These are phyloP conservation scores for Paramarasmius palmivorus DNA, from an alignment of 1,284 basidiomycete species.

Conservation along the genomic window DNA sequence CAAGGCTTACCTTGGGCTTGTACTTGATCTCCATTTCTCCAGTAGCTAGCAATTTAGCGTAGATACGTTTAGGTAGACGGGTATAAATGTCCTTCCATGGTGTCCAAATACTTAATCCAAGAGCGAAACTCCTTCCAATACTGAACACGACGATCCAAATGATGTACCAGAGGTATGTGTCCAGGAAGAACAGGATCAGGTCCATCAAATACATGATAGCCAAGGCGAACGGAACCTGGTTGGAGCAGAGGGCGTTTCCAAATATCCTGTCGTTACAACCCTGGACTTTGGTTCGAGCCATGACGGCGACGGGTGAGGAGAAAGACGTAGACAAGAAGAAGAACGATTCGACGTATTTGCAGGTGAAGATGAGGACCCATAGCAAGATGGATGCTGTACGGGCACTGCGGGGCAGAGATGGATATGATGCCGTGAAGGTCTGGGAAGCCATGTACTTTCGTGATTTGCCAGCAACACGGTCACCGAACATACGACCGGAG, in stretches of 20 bases:
- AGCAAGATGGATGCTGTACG: conserved; percentile 82
- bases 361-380: conserved; percentile 88
- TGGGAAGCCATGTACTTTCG: conserved; percentile 96
- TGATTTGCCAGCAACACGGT: conserved; percentile 90
- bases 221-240: conserved; percentile 89
- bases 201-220: conserved; percentile 98
- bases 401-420: conserved; percentile 62
- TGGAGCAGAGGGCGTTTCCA: conserved; percentile 76
- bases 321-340: conserved; percentile 95
- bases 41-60: conserved; percentile 92
- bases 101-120: conserved; percentile 96
- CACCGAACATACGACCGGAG: conserved; percentile 93
- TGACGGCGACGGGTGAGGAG: conserved; percentile 88
- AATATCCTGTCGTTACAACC: conserved; percentile 84
- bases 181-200: conserved; percentile 92
- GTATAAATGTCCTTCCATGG: conserved; percentile 96
- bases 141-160: conserved; percentile 97
- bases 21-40: conserved; percentile 97
- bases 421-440: conserved; percentile 96
- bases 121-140: conserved; percentile 83
- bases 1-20: conserved; percentile 80
- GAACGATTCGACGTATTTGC: conserved; percentile 94
- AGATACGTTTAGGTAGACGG: conserved; percentile 93
- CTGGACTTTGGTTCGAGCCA: conserved; percentile 89
- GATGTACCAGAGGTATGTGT: conserved; percentile 96